These are phyloP conservation scores for Trichoderma hamatum DNA, from an alignment of 2,329 filamentous ascomycete genomes.

Conservation along the genomic window DNA sequence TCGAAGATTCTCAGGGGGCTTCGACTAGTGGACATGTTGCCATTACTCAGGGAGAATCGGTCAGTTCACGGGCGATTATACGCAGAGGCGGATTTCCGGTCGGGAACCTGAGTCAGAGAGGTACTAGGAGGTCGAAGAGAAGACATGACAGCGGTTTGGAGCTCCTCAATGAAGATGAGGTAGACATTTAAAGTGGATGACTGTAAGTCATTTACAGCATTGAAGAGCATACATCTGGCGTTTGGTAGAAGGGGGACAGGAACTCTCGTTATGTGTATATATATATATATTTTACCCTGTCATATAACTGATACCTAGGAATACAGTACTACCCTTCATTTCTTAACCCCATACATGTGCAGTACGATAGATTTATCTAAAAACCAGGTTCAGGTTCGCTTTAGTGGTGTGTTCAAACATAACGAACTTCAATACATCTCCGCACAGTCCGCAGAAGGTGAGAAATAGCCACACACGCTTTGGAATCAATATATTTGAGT, in stretches of 20 bases:
- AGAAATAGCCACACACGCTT: background rate
- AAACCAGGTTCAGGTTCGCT: no score
- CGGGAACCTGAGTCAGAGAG: constrained; percentile 38
- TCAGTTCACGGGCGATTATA: background rate
- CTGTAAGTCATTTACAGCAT: background rate
- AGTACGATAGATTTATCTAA: background rate
- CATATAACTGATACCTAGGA: background rate
- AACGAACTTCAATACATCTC: no score
- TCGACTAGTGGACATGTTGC: background rate
- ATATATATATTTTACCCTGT: background rate
- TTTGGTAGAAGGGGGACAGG: background rate
- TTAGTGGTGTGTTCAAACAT: no score
- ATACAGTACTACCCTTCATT: background rate
- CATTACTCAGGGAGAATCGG: background rate
- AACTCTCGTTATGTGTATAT: constrained; percentile 4
- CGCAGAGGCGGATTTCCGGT: constrained; percentile 30
- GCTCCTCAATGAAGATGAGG: constrained; percentile 57
- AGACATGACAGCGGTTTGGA: constrained; percentile 59
- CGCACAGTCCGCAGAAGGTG: no score
- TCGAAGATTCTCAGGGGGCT: constrained; percentile 39
- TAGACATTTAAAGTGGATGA: constrained; percentile 36
- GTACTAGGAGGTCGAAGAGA: constrained; percentile 47
- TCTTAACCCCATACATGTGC: background rate
- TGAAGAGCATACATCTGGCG: background rate
- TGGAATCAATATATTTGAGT: background rate